A percentile compares a stretch with the other conserved stretches of the same genome.
Evolutionary conservation across 169 alveolate genomes (phyloP).

Genomic region (Neospora caninum): DNA sequence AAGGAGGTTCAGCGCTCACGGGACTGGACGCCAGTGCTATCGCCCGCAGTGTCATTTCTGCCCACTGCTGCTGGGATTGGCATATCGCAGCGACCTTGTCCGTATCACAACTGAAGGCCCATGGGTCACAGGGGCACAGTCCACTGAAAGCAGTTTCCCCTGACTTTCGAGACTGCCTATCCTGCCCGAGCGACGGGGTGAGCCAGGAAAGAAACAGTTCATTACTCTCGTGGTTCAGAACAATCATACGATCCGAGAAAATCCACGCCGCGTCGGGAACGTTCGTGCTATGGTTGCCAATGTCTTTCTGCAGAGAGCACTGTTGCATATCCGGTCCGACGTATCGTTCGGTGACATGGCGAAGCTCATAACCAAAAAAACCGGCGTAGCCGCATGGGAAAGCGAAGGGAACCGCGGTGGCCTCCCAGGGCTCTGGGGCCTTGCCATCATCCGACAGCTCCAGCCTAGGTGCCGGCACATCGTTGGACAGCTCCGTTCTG

Average conservation of each 20-base stretch:
- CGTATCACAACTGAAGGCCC: neutral
- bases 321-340: neutral
- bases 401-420: conserved; percentile 51
- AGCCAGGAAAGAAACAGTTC: conserved; percentile 48
- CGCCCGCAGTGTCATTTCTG: neutral
- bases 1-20: too few species aligned
- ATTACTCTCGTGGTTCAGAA: conserved; percentile 33
- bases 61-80: conserved; percentile 12
- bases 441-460: neutral
- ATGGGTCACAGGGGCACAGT: neutral
- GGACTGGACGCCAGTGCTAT: neutral
- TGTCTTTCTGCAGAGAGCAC: neutral
- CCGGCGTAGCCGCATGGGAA: conserved; percentile 74
- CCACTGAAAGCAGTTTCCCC: neutral
- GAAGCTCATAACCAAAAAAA: conserved; percentile 71
- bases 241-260: conserved; percentile 62
- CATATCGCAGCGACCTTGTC: neutral
- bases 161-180: neutral
- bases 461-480: neutral
- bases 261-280: conserved; percentile 55
- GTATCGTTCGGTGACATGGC: conserved; percentile 62
- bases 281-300: neutral
- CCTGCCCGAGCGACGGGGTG: neutral
- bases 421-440: neutral
- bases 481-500: neutral